These are phyloP conservation scores for Salisapilia sapeloensis DNA, from an alignment of 352 stramenopile genomes.

Conservation along the genomic window DNA sequence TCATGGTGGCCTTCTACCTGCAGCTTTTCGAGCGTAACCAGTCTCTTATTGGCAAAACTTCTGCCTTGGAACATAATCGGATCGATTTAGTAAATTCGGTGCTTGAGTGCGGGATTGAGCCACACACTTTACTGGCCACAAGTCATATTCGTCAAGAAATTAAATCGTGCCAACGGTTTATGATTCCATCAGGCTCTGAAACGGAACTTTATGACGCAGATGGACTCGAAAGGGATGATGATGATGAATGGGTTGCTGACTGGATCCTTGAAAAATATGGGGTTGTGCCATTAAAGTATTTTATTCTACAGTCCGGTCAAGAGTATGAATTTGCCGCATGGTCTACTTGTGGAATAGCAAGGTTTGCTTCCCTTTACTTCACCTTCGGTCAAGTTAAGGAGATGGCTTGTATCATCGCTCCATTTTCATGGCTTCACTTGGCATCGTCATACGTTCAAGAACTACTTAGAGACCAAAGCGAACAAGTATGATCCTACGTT, in stretches of 20 bases:
- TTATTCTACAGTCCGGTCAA: slow-evolving; percentile 21
- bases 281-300: slow-evolving; percentile 24
- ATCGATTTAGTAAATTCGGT: slow-evolving; percentile 5
- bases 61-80: too few species aligned
- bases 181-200: slow-evolving; percentile 18
- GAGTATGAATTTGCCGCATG: slow-evolving; percentile 43
- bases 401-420: slow-evolving; percentile 8
- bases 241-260: slow-evolving; percentile 15
- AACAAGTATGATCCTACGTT: neutral
- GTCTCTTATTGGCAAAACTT: too few species aligned
- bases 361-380: slow-evolving; percentile 6
- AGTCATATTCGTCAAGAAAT: slow-evolving; percentile 43
- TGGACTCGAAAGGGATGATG: slow-evolving; percentile 9
- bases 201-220: slow-evolving; percentile 6
- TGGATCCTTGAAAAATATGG: slow-evolving; percentile 10
- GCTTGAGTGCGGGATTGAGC: slow-evolving; percentile 11
- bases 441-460: slow-evolving; percentile 15
- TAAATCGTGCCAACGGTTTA: slow-evolving; percentile 8
- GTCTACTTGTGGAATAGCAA: slow-evolving; percentile 23
- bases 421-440: slow-evolving; percentile 27
- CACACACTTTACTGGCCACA: slow-evolving; percentile 21
- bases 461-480: slow-evolving; percentile 20
- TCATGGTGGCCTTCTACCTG: slow-evolving; percentile 8
- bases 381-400: neutral
- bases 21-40: slow-evolving; percentile 4